Evolutionary conservation across 345 rosid genomes (phyloP), one percentile per base, ranked within the genome.

Genomic region (Mercurialis annua): DNA sequence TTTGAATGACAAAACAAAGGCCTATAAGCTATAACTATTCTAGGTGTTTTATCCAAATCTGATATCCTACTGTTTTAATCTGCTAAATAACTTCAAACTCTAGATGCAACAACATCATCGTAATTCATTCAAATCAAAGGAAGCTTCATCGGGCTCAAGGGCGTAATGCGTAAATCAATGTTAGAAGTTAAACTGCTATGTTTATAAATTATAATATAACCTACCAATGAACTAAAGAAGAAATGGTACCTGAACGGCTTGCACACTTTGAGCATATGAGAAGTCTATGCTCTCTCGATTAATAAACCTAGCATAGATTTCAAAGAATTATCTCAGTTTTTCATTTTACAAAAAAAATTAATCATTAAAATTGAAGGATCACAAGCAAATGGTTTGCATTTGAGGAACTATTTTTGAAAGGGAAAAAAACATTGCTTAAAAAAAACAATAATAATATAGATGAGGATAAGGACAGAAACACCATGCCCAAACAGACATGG

Each of bases 271-370:
- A 56, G 85, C 92, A 81, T 92, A 95, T 1, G 91, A 90, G 90
- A 92, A 90, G 80, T 92, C 97, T 64, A 90, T 85, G 48, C 91
- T 97, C 36, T 86, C 97, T 27, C 96, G 85, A 77, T 92, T 88
- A 71, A 85, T 78, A 74, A 92, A 90, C 82, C 98, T 92, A 70
- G 65, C 47, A 64, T 68, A 70, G 18, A 78, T 42, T 20, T 68
- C 53, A 26, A 15, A 26, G 24, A 17, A 34, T n/a, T 21, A 17
- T 14, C 15, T 21, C 21, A 6, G 43, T 29, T 29, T 46, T 40
- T 6, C 44, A 31, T 55, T 46, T 18, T 38, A 44, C 21, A 24
- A 34, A 30, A n/a, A n/a, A n/a, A n/a, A n/a, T n/a, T n/a, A n/a
- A n/a, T n/a, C n/a, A n/a, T n/a, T n/a, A 94, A 80, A 74, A 80